These are phyloP conservation scores for Alternaria panax DNA, from an alignment of 2,329 filamentous ascomycete genomes.

Conservation along the genomic window DNA sequence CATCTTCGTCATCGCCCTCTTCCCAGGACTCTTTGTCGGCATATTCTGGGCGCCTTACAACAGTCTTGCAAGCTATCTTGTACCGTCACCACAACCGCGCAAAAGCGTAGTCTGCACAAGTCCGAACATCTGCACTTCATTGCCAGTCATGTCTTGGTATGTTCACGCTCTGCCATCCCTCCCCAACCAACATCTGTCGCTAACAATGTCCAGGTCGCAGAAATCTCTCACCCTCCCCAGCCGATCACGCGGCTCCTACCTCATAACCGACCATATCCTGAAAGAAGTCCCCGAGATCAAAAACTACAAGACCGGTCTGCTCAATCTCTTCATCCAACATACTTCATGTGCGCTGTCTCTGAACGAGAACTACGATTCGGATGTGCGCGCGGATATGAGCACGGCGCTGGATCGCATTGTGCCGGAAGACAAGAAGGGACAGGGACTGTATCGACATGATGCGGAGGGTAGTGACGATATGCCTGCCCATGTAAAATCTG, in stretches of 20 bases:
- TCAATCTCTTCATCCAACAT: constrained; percentile 94
- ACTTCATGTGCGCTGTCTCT: constrained; percentile 88
- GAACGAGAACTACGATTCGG: constrained; percentile 89
- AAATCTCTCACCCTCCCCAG: constrained; percentile 83
- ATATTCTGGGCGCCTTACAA: constrained; percentile 49
- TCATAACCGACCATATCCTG: constrained; percentile 80
- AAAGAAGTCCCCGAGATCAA: constrained; percentile 78
- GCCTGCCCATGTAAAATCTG: constrained; percentile 94
- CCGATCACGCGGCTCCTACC: constrained; percentile 82
- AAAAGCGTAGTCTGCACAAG: constrained; percentile 32
- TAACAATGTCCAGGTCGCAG: constrained; percentile 63
- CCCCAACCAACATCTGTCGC: background rate
- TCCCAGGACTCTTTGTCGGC: constrained; percentile 56
- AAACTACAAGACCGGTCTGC: constrained; percentile 73
- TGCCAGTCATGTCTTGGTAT: constrained; percentile 44
- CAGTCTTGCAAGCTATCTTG: constrained; percentile 35
- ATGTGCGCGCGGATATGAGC: constrained; percentile 92
- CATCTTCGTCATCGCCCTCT: constrained; percentile 60
- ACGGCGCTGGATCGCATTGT: constrained; percentile 91
- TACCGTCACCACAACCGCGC: constrained; percentile 28
- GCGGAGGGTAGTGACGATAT: constrained; percentile 93
- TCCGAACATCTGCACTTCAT: constrained; percentile 37
- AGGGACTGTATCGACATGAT: constrained; percentile 77
- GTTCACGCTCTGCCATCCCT: background rate
- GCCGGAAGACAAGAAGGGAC: constrained; percentile 71